These are phyloP conservation scores for Aureobasidium sp. DNA, from an alignment of 2,329 filamentous ascomycete species.

Conservation along the genomic window DNA sequence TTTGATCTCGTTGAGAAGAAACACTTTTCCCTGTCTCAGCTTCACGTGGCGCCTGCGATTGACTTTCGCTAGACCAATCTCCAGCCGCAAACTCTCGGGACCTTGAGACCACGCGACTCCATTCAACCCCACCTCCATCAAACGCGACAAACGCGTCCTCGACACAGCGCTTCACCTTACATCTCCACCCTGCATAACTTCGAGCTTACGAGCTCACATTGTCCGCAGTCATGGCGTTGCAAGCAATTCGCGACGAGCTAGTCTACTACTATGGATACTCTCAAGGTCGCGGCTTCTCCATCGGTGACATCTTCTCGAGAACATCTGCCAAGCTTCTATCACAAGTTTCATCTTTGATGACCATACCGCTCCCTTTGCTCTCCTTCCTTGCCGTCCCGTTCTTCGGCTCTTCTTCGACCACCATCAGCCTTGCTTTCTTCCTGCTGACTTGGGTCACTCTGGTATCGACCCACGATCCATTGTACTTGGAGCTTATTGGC, in stretches of 20 bases:
- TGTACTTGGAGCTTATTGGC: constrained; percentile 67
- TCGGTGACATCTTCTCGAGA: constrained; percentile 19
- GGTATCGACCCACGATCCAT: constrained; percentile 64
- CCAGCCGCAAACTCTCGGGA: neutral
- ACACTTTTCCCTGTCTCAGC: neutral
- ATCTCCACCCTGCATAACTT: too few species aligned
- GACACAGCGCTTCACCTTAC: neutral
- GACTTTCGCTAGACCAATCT: neutral
- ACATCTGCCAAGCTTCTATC: constrained; percentile 20
- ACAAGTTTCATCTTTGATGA: constrained; percentile 21
- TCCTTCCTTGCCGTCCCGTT: constrained; percentile 65
- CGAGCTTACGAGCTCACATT: neutral
- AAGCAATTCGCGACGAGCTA: constrained; percentile 20
- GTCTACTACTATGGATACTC: constrained; percentile 24
- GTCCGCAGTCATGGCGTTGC: constrained; percentile 9
- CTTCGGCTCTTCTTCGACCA: constrained; percentile 67
- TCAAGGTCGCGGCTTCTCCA: constrained; percentile 20
- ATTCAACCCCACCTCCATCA: neutral
- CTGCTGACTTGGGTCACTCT: constrained; percentile 85
- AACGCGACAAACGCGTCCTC: neutral
- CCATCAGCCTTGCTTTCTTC: constrained; percentile 79
- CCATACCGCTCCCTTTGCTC: constrained; percentile 33
- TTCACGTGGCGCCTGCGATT: neutral
- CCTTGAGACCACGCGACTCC: neutral
- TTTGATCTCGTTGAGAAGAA: neutral